Evolutionary conservation across 768 basidiomycete species (phyloP).

Genomic region (Phallus indusiatus): DNA sequence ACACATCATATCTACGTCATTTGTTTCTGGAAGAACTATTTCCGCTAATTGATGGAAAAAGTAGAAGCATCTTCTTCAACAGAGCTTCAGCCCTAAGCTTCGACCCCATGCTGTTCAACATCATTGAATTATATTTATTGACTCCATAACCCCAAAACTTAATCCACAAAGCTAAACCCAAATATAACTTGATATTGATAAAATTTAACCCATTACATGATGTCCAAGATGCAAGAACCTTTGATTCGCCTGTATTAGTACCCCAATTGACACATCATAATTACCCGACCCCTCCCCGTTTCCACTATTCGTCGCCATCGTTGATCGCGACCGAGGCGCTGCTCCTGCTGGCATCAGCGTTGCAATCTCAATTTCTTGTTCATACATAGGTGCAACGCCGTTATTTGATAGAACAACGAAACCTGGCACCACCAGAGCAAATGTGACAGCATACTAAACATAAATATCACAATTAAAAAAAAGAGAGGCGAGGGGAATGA

Average conservation of each 20-base stretch:
- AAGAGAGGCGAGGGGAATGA: neutral
- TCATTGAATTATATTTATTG: neutral
- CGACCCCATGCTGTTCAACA: no score
- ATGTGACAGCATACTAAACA: neutral
- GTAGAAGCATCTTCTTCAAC: no score
- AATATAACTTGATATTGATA: neutral
- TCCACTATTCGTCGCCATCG: conserved; percentile 32
- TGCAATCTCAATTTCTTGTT: conserved; percentile 2
- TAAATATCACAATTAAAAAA: neutral
- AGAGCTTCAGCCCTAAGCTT: no score
- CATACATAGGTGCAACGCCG: conserved; percentile 17
- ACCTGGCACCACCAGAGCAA: conserved; percentile 7
- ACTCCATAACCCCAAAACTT: neutral
- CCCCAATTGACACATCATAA: conserved; percentile 42
- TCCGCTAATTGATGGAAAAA: no score
- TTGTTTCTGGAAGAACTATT: no score
- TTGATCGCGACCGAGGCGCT: conserved; percentile 25
- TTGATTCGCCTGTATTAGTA: conserved; percentile 49
- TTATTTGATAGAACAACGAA: conserved; percentile 33
- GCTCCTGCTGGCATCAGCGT: conserved; percentile 9
- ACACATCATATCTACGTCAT: no score
- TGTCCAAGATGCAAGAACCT: conserved; percentile 26
- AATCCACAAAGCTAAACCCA: neutral
- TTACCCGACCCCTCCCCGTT: conserved; percentile 31
- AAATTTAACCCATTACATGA: neutral